Percentiles rank a stretch among this genome's conserved stretches.
These are phyloP conservation scores for Plasmopara muralis DNA, from an alignment of 352 stramenopile genomes.

Conservation along the genomic window DNA sequence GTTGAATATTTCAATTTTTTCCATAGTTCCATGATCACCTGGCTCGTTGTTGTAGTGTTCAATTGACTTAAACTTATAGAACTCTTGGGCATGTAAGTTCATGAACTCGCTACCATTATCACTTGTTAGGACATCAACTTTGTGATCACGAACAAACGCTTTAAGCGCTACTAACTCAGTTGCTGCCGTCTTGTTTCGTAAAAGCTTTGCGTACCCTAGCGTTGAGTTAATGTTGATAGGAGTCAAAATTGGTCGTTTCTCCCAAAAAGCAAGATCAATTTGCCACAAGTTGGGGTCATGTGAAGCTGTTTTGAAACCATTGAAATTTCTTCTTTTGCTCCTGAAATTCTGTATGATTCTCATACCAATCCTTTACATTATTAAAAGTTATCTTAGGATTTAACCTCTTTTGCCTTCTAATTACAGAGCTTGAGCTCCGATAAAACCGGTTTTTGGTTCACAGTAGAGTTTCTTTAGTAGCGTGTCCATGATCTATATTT, in stretches of 20 bases:
- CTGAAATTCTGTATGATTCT: not conserved
- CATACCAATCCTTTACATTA: not conserved
- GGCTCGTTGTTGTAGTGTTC: conserved; percentile 1
- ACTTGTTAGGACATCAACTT: conserved; percentile 1
- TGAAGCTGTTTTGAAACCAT: conserved; percentile 1
- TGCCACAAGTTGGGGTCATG: not conserved
- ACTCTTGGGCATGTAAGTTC: not conserved
- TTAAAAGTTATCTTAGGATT: conserved; percentile 1
- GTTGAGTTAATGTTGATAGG: conserved; percentile 35
- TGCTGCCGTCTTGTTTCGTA: conserved; percentile 29
- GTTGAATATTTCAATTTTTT: not conserved
- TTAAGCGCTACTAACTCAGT: conserved; percentile 6
- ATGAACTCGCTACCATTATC: not conserved
- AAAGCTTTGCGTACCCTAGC: conserved; percentile 30
- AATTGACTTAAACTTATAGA: not conserved
- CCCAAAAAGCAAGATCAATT: conserved; percentile 1
- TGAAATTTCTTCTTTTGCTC: not conserved
- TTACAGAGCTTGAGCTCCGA: conserved; percentile 1
- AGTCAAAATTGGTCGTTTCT: not conserved
- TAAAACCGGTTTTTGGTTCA: not conserved
- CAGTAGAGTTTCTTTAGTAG: not conserved
- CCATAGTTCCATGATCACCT: conserved; percentile 1
- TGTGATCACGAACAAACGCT: conserved; percentile 12
- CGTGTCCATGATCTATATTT: not conserved
- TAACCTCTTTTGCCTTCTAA: conserved; percentile 1